Conservation (phyloP, 2,329 filamentous ascomycete genomes). For the Ceratocystis papillata region DNA sequence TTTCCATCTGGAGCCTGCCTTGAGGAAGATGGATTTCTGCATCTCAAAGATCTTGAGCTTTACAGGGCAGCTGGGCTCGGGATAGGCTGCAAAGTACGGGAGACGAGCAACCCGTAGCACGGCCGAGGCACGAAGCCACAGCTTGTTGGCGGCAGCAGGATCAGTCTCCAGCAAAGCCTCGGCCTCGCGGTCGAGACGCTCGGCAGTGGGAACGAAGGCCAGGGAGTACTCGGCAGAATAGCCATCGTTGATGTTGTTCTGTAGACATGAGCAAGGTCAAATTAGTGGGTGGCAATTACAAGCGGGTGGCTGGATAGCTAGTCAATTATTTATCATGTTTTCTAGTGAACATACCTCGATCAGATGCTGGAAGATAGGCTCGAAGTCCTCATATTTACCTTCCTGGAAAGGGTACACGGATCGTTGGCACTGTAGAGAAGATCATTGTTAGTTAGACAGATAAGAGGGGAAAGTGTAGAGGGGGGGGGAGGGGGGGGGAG, state of each 20-base stretch:
- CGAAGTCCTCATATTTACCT: slow-evolving; percentile 55
- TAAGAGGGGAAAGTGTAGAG: background rate
- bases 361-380: slow-evolving; percentile 54
- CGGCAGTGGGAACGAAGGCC: slow-evolving; percentile 51
- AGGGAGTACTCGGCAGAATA: slow-evolving; percentile 55
- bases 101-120: slow-evolving; percentile 66
- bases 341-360: slow-evolving; percentile 37
- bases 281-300: background rate
- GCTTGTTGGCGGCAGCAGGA: slow-evolving; percentile 43
- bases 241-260: slow-evolving; percentile 52
- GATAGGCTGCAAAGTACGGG: slow-evolving; percentile 42
- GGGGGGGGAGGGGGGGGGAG: background rate
- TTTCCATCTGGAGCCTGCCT: slow-evolving; percentile 44
- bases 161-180: slow-evolving; percentile 42
- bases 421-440: slow-evolving; percentile 39
- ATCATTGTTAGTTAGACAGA: background rate
- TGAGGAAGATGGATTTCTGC: slow-evolving; percentile 54
- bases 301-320: background rate
- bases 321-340: no score
- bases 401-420: slow-evolving; percentile 68
- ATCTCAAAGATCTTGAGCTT: slow-evolving; percentile 55
- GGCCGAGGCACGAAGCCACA: slow-evolving; percentile 60
- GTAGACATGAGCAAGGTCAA: background rate
- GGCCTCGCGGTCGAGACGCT: slow-evolving; percentile 44
- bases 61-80: slow-evolving; percentile 33